Conservation (phyloP, 2,329 filamentous ascomycete genomes). For the Xylaria hypoxylon region DNA sequence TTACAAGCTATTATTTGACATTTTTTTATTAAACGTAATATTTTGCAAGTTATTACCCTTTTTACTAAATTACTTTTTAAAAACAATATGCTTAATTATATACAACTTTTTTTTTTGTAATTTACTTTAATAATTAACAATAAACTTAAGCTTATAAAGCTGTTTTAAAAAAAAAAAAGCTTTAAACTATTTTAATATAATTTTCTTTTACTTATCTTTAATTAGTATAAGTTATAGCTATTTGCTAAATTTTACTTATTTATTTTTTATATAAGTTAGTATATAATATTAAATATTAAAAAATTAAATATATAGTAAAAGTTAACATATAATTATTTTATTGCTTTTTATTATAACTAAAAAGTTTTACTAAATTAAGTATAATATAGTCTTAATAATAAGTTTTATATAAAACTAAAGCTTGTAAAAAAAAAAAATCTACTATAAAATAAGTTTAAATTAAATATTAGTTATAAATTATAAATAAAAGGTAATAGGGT, state of each 20-base stretch:
- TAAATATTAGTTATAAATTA: no score
- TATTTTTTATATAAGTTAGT: constrained; percentile 50
- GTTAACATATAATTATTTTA: constrained; percentile 48
- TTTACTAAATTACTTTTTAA: constrained; percentile 56
- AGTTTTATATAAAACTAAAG: no score
- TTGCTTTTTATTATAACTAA: no score
- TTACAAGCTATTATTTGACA: constrained; percentile 54
- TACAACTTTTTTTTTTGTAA: constrained; percentile 61
- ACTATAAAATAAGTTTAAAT: no score
- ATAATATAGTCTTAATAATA: no score
- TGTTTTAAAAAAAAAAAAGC: constrained; percentile 67
- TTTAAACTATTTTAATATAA: constrained; percentile 56
- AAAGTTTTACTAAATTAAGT: no score
- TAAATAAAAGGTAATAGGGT: no score
- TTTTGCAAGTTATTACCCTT: constrained; percentile 63
- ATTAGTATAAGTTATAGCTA: constrained; percentile 53
- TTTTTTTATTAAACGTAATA: constrained; percentile 66
- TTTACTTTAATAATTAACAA: constrained; percentile 65
- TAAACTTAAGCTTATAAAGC: constrained; percentile 67
- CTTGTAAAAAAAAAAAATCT: no score
- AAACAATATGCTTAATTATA: constrained; percentile 64
- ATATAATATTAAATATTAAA: constrained; percentile 14
- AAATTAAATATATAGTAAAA: not conserved
- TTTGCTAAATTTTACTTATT: constrained; percentile 46
- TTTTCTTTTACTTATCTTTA: constrained; percentile 38